Evolutionary conservation across 768 basidiomycete species (phyloP).

Genomic region (Rossbeevera mucosa): DNA sequence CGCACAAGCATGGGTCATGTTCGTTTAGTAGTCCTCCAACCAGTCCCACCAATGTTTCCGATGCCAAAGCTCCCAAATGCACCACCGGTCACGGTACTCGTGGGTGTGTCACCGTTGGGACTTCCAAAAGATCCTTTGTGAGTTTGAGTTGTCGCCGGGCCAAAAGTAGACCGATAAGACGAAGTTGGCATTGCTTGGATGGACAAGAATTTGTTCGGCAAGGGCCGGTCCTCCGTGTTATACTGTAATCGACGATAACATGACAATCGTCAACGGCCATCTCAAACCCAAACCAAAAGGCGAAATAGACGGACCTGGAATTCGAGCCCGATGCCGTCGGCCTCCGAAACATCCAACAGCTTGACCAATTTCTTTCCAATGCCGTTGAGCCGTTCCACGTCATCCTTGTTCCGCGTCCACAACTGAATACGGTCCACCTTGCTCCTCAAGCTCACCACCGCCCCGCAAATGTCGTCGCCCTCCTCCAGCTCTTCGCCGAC

Average conservation of each 20-base stretch:
- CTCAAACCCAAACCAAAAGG: background rate
- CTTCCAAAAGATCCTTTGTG: conserved; percentile 23
- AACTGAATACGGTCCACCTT: conserved; percentile 90
- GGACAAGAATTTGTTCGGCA: conserved; percentile 75
- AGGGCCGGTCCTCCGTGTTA: conserved; percentile 83
- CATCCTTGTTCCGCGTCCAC: conserved; percentile 84
- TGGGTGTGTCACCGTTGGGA: conserved; percentile 22
- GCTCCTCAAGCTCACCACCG: conserved; percentile 80
- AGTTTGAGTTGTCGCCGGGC: conserved; percentile 24
- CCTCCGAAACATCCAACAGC: conserved; percentile 77
- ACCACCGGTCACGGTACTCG: conserved; percentile 32
- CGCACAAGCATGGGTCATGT: conserved; percentile 12
- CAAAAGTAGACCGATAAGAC: conserved; percentile 65
- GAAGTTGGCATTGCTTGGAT: conserved; percentile 69
- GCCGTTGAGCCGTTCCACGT: conserved; percentile 77
- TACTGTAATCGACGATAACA: conserved; percentile 41
- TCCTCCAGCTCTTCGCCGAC: conserved; percentile 64
- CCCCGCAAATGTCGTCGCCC: conserved; percentile 74
- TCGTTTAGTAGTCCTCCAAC: conserved; percentile 22
- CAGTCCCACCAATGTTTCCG: conserved; percentile 35
- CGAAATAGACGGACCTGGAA: conserved; percentile 69
- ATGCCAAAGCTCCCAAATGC: conserved; percentile 49
- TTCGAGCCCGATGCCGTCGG: conserved; percentile 80
- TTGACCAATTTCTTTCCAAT: conserved; percentile 83
- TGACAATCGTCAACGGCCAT: background rate